phyloP scores from a whole-genome alignment of 345 rosid species.

The Citrus cavaleriei region DNA sequence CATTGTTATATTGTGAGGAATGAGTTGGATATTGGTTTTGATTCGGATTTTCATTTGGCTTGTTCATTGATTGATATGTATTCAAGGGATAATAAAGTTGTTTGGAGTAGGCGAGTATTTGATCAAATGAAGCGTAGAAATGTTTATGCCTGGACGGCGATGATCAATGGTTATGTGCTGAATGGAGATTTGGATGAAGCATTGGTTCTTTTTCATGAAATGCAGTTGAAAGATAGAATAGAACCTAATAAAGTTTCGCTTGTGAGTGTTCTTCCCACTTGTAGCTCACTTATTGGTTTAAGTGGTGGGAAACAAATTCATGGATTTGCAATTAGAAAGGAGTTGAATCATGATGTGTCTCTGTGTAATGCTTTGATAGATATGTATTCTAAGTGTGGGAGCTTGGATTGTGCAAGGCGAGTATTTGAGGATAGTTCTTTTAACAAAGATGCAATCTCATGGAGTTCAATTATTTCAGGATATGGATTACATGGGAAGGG shows the following conservation, averaged over 20 bases:
- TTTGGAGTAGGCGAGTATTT: slow-evolving; percentile 36
- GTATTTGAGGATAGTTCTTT: slow-evolving; percentile 38
- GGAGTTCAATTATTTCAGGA: slow-evolving; percentile 71
- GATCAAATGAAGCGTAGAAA: slow-evolving; percentile 39
- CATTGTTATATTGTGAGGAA: slow-evolving; percentile 50
- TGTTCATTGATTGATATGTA: slow-evolving; percentile 70
- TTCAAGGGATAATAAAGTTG: slow-evolving; percentile 30
- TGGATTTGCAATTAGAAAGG: slow-evolving; percentile 49
- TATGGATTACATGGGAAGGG: slow-evolving; percentile 73
- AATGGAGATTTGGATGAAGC: slow-evolving; percentile 45
- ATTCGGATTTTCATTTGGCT: slow-evolving; percentile 43
- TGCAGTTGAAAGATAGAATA: slow-evolving; percentile 42
- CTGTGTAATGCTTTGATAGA: slow-evolving; percentile 61
- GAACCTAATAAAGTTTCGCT: slow-evolving; percentile 55
- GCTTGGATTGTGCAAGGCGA: slow-evolving; percentile 45
- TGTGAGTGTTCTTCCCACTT: slow-evolving; percentile 58
- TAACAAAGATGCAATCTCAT: slow-evolving; percentile 51
- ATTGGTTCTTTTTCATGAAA: slow-evolving; percentile 45
- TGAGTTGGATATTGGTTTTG: slow-evolving; percentile 24
- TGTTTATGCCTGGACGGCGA: slow-evolving; percentile 63
- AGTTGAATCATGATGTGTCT: slow-evolving; percentile 29
- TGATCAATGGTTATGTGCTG: slow-evolving; percentile 54
- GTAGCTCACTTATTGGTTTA: slow-evolving; percentile 42
- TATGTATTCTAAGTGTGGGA: slow-evolving; percentile 63
- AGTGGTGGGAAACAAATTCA: slow-evolving; percentile 58